Percentiles rank a stretch among this genome's conserved stretches.
phyloP scores from a whole-genome alignment of 768 basidiomycete species.

The Phlebiopsis flavidoalba region DNA sequence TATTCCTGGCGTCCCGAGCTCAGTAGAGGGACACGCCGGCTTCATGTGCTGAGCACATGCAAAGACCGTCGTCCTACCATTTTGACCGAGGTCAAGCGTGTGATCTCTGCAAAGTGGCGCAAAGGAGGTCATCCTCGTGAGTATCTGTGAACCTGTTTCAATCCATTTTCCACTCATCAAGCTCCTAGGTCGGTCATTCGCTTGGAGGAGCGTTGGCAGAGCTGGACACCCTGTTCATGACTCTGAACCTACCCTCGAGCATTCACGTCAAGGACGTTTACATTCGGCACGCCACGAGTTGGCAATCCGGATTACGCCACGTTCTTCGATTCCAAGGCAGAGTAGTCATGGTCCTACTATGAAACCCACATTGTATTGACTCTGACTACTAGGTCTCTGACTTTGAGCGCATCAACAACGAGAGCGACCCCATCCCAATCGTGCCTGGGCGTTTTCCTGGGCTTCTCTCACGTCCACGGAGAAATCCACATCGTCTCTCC shows the following conservation, averaged over 20 bases:
- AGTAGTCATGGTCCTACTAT: neutral
- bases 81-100: slow-evolving; percentile 35
- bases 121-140: slow-evolving; percentile 37
- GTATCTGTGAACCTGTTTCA: neutral
- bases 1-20: slow-evolving; percentile 49
- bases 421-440: slow-evolving; percentile 46
- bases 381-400: slow-evolving; percentile 12
- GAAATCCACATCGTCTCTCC: slow-evolving; percentile 46
- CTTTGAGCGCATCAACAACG: slow-evolving; percentile 29
- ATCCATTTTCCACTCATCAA: neutral
- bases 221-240: slow-evolving; percentile 26
- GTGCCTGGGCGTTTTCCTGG: slow-evolving; percentile 46
- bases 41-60: slow-evolving; percentile 51
- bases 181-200: slow-evolving; percentile 26
- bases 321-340: slow-evolving; percentile 42
- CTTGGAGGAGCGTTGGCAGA: slow-evolving; percentile 24
- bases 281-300: slow-evolving; percentile 47
- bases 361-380: neutral
- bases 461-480: slow-evolving; percentile 46
- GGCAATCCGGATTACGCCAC: slow-evolving; percentile 44
- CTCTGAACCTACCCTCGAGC: slow-evolving; percentile 22
- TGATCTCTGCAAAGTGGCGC: slow-evolving; percentile 34
- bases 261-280: slow-evolving; percentile 36
- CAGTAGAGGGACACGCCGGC: slow-evolving; percentile 46
- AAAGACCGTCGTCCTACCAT: slow-evolving; percentile 39